These are phyloP conservation scores for Aphanomyces astaci DNA, from an alignment of 352 stramenopile genomes.

Conservation along the genomic window DNA sequence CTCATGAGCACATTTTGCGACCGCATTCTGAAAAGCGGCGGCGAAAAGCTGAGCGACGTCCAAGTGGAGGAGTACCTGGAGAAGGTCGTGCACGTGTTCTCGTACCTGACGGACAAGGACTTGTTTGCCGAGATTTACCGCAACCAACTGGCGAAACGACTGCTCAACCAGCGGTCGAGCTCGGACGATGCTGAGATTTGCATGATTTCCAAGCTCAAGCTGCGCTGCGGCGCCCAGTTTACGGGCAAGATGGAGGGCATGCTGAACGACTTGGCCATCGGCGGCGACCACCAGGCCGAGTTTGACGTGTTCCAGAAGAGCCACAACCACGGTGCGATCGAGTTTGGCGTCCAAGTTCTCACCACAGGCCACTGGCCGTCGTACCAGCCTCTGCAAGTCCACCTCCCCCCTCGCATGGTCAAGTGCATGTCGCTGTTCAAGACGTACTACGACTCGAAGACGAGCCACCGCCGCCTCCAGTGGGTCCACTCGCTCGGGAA, in stretches of 20 bases:
- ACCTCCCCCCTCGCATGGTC: slow-evolving; percentile 88
- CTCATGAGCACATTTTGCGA: slow-evolving; percentile 99
- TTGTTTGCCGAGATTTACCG: slow-evolving; percentile 98
- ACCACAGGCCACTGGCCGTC: slow-evolving; percentile 99
- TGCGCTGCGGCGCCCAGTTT: slow-evolving; percentile 98
- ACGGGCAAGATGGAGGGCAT: slow-evolving; percentile 99
- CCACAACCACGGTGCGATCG: slow-evolving; percentile 66
- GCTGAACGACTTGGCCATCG: slow-evolving; percentile 98
- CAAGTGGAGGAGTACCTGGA: slow-evolving; percentile 96
- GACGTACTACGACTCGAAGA: slow-evolving; percentile 90
- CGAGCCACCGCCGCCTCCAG: slow-evolving; percentile 91
- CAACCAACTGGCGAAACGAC: slow-evolving; percentile 97
- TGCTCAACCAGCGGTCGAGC: slow-evolving; percentile 97
- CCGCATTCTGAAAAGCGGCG: slow-evolving; percentile 96
- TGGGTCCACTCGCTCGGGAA: slow-evolving; percentile 97
- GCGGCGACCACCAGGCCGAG: slow-evolving; percentile 93
- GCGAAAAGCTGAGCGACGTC: slow-evolving; percentile 96
- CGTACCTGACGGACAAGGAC: slow-evolving; percentile 99
- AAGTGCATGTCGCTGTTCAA: slow-evolving; percentile 97
- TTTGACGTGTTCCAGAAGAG: slow-evolving; percentile 92
- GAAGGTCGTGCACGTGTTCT: slow-evolving; percentile 98
- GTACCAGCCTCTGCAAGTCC: slow-evolving; percentile 95
- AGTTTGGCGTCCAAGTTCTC: slow-evolving; percentile 96
- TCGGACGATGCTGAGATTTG: slow-evolving; percentile 96
- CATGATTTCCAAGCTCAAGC: slow-evolving; percentile 99